These are phyloP conservation scores for Ramalina intermedia DNA, from an alignment of 495 filamentous ascomycete species.

Conservation along the genomic window DNA sequence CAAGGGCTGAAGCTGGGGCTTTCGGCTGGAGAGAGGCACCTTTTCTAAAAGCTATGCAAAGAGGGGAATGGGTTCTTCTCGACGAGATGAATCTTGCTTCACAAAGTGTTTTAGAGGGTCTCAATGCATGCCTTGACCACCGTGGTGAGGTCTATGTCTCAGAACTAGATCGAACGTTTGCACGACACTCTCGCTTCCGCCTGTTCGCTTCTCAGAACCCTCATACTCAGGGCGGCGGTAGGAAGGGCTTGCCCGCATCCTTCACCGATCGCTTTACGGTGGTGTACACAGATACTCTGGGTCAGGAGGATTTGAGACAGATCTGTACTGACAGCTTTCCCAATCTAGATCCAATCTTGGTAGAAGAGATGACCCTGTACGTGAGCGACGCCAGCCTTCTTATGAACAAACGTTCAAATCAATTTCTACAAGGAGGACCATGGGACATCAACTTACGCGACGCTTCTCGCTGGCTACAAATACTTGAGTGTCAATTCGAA, in stretches of 20 bases:
- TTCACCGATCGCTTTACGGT: slow-evolving; percentile 98
- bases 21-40: slow-evolving; percentile 94
- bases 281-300: slow-evolving; percentile 86
- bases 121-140: slow-evolving; percentile 96
- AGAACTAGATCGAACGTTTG: slow-evolving; percentile 86
- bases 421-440: slow-evolving; percentile 72
- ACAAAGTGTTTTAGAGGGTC: slow-evolving; percentile 88
- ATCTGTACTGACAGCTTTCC: slow-evolving; percentile 73
- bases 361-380: slow-evolving; percentile 57
- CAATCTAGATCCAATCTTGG: slow-evolving; percentile 34
- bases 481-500: slow-evolving; percentile 43
- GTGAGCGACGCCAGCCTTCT: slow-evolving; percentile 62
- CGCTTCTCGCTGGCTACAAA: slow-evolving; percentile 72
- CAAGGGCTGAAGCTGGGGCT: slow-evolving; percentile 70
- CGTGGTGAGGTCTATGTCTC: slow-evolving; percentile 91
- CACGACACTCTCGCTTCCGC: slow-evolving; percentile 72
- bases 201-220: slow-evolving; percentile 97
- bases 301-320: slow-evolving; percentile 57
- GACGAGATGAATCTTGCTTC: slow-evolving; percentile 99
- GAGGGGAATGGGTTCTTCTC: slow-evolving; percentile 85
- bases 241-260: slow-evolving; percentile 88
- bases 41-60: slow-evolving; percentile 90
- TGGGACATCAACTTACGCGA: slow-evolving; percentile 98
- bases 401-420: slow-evolving; percentile 45
- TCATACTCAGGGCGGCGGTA: slow-evolving; percentile 87